Evolutionary conservation across 106 monocot genomes (phyloP), one percentile per base, ranked within the genome.

Genomic region (Posidonia australis): DNA sequence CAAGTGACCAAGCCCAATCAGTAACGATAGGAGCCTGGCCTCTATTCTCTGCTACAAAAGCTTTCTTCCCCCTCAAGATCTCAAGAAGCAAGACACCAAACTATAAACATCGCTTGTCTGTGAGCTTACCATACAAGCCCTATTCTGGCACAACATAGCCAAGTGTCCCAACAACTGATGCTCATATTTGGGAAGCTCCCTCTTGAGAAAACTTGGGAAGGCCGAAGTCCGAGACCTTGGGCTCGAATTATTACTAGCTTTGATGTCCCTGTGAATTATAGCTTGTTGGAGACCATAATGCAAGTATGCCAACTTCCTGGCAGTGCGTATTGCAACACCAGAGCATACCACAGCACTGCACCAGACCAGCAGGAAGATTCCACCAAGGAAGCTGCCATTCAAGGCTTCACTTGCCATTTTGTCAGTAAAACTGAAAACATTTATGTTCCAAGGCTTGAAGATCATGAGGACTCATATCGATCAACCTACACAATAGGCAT

Each of bases 131-230:
- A 18, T 86, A 90, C 18, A 94, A 51, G 19, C 90, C 94, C 51
- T 94, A 94, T 64, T 94, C 94, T 0, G 94, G 94, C 14, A 90
- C 86, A 13, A 90, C 86, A 69, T 94, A 94, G 1, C 94, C 94
- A 7, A 89, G 48, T 17, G 94, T 94, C 0, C 94, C 90, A 0
- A 90, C 94, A 3, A 96, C 94, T 62, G 82, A 69, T 0, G 94
- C 90, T 72, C 94, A 90, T 29, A 96, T 53, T 75, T 96, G 94
- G 2, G 90, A 77, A 70, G 80, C 74, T 1, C 94, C 90, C 54
- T 90, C 94, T 0, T 84, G 90, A 1, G 90, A 81, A 67, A 84
- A 96, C 65, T 76, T 84, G 0, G 94, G 90, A n/a, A 96, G 65
- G 0, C 94, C 94, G 61, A 96, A 96, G 65, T 96, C 94, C 0